Conservation (phyloP, 108 stramenopile species). For the Skeletonema costatum region DNA sequence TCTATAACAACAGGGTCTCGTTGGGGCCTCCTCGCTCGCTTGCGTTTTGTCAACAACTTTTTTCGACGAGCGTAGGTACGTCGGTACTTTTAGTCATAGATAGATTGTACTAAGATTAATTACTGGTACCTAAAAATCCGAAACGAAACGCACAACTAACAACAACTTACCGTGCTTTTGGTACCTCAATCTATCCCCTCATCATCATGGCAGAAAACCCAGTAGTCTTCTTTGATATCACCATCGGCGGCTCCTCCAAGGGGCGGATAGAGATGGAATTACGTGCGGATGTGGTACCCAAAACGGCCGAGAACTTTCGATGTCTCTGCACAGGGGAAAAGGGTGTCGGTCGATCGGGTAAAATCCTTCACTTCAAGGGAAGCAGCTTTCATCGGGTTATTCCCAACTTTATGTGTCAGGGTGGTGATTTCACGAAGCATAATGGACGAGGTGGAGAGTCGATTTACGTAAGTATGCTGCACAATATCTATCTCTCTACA, state of each 20-base stretch:
- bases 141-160: no score
- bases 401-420: constrained; percentile 88
- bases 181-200: no score
- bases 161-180: no score
- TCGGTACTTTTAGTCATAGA: no score
- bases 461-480: not conserved
- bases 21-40: no score
- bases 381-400: constrained; percentile 96
- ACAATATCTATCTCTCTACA: not conserved
- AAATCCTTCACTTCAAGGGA: constrained; percentile 91
- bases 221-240: constrained; percentile 96
- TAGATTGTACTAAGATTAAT: no score
- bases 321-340: constrained; percentile 83
- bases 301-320: constrained; percentile 89
- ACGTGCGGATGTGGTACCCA: constrained; percentile 85
- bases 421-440: constrained; percentile 79
- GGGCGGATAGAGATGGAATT: constrained; percentile 89
- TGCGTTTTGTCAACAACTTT: no score
- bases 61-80: no score
- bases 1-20: no score
- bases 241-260: constrained; percentile 76
- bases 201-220: constrained; percentile 58
- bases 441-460: constrained; percentile 66
- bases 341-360: constrained; percentile 65
- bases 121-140: no score